Conservation (phyloP, 139 green algal species). For the Mychonastes homosphaera region DNA sequence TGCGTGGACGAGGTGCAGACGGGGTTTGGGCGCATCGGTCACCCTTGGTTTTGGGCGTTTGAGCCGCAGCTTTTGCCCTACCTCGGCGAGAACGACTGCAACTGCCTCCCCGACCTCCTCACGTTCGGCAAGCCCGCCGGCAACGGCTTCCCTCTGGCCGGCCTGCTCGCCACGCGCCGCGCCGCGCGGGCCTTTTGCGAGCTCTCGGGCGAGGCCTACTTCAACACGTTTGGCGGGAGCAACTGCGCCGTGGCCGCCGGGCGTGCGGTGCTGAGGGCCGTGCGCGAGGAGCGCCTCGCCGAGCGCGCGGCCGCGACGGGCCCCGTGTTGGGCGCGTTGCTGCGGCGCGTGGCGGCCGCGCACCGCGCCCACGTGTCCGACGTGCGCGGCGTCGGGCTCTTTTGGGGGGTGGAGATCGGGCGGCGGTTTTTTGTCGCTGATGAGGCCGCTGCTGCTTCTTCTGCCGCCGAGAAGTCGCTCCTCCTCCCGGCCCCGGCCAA, state of each 20-base stretch:
- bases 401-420: background rate
- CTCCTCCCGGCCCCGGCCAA: background rate
- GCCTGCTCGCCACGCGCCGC: constrained; percentile 28
- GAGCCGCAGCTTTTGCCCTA: constrained; percentile 35
- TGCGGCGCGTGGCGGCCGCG: constrained; percentile 25
- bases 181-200: constrained; percentile 39
- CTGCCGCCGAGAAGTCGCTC: background rate
- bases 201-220: constrained; percentile 57
- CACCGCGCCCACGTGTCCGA: constrained; percentile 23
- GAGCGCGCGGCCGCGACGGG: background rate
- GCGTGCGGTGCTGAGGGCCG: constrained; percentile 33
- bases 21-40: constrained; percentile 53
- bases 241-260: constrained; percentile 32
- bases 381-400: background rate
- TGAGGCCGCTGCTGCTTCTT: background rate
- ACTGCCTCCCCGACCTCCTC: constrained; percentile 67
- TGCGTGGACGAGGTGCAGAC: constrained; percentile 34
- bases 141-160: constrained; percentile 64
- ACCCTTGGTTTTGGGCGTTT: constrained; percentile 59
- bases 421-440: too few species aligned
- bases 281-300: background rate
- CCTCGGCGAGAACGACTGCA: too few species aligned
- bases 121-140: constrained; percentile 52
- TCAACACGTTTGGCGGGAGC: constrained; percentile 42
- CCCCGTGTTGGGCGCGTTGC: background rate